phyloP scores from a whole-genome alignment of 768 basidiomycete species.

The Mycena indigotica region DNA sequence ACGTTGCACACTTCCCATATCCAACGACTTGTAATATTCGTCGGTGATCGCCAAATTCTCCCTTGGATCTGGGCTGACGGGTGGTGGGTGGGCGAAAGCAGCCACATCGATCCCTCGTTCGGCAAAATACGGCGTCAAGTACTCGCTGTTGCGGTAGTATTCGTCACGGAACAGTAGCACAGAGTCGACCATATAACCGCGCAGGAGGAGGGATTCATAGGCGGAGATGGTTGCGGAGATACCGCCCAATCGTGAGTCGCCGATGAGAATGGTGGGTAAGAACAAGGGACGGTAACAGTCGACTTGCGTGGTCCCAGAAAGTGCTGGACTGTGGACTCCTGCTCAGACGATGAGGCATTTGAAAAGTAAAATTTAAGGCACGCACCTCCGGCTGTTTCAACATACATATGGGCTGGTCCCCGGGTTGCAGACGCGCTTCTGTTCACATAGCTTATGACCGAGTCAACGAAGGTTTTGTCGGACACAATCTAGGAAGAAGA shows the following conservation, averaged over 20 bases:
- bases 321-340: slow-evolving; percentile 92
- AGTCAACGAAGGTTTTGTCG: slow-evolving; percentile 65
- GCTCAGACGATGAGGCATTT: slow-evolving; percentile 7
- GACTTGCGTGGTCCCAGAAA: slow-evolving; percentile 80
- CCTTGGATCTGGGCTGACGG: slow-evolving; percentile 39
- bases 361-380: slow-evolving; percentile 9
- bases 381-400: slow-evolving; percentile 96
- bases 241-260: slow-evolving; percentile 88
- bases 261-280: slow-evolving; percentile 85
- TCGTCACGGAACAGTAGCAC: slow-evolving; percentile 82
- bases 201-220: slow-evolving; percentile 87
- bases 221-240: slow-evolving; percentile 90
- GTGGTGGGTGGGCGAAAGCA: slow-evolving; percentile 62
- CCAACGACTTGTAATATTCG: slow-evolving; percentile 66
- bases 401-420: slow-evolving; percentile 62
- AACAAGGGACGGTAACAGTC: slow-evolving; percentile 86
- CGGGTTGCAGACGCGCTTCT: slow-evolving; percentile 43
- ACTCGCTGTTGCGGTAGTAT: slow-evolving; percentile 88
- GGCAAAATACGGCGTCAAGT: slow-evolving; percentile 75
- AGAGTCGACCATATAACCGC: slow-evolving; percentile 87
- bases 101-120: slow-evolving; percentile 64
- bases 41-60: slow-evolving; percentile 60
- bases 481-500: slow-evolving; percentile 49
- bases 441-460: slow-evolving; percentile 65
- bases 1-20: slow-evolving; percentile 49